Evolutionary conservation across 2,329 filamentous ascomycete genomes (phyloP), one percentile per base, ranked within the genome.

Genomic region (Xylaria hypoxylon): DNA sequence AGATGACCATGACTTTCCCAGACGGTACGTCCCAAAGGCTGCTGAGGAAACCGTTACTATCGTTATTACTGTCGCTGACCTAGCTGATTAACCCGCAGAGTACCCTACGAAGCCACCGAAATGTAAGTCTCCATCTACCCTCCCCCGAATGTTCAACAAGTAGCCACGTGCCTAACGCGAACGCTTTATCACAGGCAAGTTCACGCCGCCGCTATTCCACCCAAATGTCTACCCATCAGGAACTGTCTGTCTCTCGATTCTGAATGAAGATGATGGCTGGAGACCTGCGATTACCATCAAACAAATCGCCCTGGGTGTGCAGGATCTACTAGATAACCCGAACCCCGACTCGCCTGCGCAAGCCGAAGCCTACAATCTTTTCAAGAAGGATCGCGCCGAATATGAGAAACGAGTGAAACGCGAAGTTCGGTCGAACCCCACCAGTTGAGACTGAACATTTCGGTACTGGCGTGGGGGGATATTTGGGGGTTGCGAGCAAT

Each of bases 21-120:
- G 96, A 99, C 76, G 94, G 94, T 96, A 81, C 79, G 89, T 81
- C 15, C 15, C 17, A 11, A 31, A n/a, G 5, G 47, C 17, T 28
- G 53, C 11, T 10, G 26, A 28, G 13, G 10, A 28, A n/a, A 11
- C 28, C 1, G 15, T 24, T 40, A 26, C 24, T 44, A n/a, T n/a
- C n/a, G 19, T 33, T 15, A 22, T 31, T 47, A 5, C 47, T 40
- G 50, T 60, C 13, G 38, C 65, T 69, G 47, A 73, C 63, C 61
- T 65, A 55, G 69, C 52, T 19, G 51, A 24, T 42, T 38, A 42
- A 33, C 57, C 19, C 70, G 70, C 75, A 97, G 96, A 99, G 77
- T 99, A 99, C 79, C 96, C 96, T 17, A 99, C 96, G 58, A 99
- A 99, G 81, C 96, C 96, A 35, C 96, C 96, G 1, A 99, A 99